Evolutionary conservation across 2,329 filamentous ascomycete species (phyloP).

Genomic region (Fusarium duplospermum): DNA sequence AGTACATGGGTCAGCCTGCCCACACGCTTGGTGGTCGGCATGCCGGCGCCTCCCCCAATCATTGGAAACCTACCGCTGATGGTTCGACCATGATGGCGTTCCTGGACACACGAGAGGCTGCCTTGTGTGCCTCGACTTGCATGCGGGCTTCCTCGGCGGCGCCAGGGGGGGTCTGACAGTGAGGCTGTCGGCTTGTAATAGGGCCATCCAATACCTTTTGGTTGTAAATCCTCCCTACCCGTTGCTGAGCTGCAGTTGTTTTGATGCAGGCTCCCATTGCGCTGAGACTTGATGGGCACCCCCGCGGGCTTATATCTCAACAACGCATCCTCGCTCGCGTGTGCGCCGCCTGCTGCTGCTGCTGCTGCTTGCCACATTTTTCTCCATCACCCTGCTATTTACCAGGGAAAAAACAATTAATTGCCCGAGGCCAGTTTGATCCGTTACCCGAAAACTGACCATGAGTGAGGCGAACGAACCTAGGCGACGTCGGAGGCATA

Average conservation of each 20-base stretch:
- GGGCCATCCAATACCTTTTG: background rate
- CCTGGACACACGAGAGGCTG: slow-evolving; percentile 23
- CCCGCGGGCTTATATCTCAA: slow-evolving; percentile 29
- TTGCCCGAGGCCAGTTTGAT: background rate
- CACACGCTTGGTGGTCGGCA: background rate
- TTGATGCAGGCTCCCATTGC: background rate
- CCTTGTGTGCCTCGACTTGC: slow-evolving; percentile 19
- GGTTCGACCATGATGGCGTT: slow-evolving; percentile 15
- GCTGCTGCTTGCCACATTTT: background rate
- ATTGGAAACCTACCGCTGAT: slow-evolving; percentile 2
- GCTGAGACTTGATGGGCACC: background rate
- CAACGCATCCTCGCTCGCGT: slow-evolving; percentile 1
- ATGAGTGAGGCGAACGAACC: slow-evolving; percentile 9
- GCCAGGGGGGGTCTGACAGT: slow-evolving; percentile 24
- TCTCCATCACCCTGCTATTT: background rate
- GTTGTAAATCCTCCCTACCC: slow-evolving; percentile 15
- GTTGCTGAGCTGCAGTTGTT: slow-evolving; percentile 3
- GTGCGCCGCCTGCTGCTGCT: background rate
- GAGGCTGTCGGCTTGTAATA: slow-evolving; percentile 35
- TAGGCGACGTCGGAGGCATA: background rate
- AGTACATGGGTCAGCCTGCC: slow-evolving; percentile 1
- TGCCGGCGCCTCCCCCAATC: slow-evolving; percentile 17
- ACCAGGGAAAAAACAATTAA: background rate
- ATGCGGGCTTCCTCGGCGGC: slow-evolving; percentile 23
- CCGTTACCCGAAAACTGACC: background rate